A percentile compares a stretch with the other conserved stretches of the same genome.
Conservation (phyloP, 2,329 filamentous ascomycete genomes). For the Diaporthe destruens region DNA sequence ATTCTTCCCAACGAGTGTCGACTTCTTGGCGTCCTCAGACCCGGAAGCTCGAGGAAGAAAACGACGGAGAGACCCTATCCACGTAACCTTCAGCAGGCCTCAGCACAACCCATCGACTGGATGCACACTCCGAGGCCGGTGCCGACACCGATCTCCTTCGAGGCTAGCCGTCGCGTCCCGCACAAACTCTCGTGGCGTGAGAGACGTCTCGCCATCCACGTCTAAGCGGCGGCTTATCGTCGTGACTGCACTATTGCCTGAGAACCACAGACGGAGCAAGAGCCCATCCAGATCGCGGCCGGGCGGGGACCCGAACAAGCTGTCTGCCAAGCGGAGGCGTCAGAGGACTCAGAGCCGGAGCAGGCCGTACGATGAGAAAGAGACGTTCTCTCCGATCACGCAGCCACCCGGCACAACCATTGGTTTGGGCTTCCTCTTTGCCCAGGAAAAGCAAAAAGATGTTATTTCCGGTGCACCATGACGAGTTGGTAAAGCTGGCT, state of each 20-base stretch:
- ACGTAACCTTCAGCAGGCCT: conserved; percentile 45
- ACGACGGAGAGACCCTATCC: conserved; percentile 50
- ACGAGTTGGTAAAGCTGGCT: background rate
- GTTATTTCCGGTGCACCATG: background rate
- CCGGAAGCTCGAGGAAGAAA: conserved; percentile 54
- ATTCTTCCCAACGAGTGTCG: background rate
- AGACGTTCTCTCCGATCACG: conserved; percentile 34
- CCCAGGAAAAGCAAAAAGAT: conserved; percentile 8
- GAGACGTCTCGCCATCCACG: conserved; percentile 48
- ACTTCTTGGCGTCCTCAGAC: conserved; percentile 47
- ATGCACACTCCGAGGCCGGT: conserved; percentile 57
- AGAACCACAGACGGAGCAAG: conserved; percentile 49
- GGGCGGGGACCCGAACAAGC: conserved; percentile 43
- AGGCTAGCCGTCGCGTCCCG: conserved; percentile 47
- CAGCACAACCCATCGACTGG: conserved; percentile 51
- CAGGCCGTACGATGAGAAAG: conserved; percentile 46
- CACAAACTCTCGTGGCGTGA: conserved; percentile 40
- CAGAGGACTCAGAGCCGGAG: conserved; percentile 55
- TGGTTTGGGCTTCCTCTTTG: conserved; percentile 37
- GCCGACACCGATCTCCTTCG: conserved; percentile 55
- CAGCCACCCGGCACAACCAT: conserved; percentile 34
- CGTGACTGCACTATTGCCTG: conserved; percentile 49
- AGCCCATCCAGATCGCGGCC: conserved; percentile 54
- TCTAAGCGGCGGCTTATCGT: conserved; percentile 50
- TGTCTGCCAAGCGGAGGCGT: conserved; percentile 48